Percentiles rank a stretch among this genome's conserved stretches.
Conservation (phyloP, 2,329 filamentous ascomycete species). For the Coniella vitis region DNA sequence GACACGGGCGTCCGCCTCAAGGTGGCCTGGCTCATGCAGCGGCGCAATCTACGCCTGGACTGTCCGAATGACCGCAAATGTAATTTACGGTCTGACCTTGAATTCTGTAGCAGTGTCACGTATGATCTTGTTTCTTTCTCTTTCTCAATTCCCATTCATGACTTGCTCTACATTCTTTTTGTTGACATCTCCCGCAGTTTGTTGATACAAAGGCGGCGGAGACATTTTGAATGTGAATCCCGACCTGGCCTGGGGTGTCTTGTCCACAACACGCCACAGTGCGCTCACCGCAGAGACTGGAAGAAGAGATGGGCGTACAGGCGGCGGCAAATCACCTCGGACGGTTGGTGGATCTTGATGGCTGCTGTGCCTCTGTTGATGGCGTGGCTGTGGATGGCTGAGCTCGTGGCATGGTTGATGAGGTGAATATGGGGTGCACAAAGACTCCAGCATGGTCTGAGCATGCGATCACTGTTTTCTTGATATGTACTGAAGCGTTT, state of each 20-base stretch:
- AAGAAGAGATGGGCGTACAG: constrained; percentile 41
- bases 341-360: constrained; percentile 43
- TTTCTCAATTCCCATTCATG: not conserved
- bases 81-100: constrained; percentile 51
- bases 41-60: constrained; percentile 55
- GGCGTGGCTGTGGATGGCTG: constrained; percentile 31
- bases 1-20: constrained; percentile 60
- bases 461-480: no score
- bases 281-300: constrained; percentile 35
- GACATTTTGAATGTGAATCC: constrained; percentile 56
- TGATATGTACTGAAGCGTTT: no score
- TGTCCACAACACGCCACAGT: constrained; percentile 43
- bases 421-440: not conserved
- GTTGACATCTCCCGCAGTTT: no score
- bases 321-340: constrained; percentile 37
- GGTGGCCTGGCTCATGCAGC: constrained; percentile 61
- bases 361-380: constrained; percentile 33
- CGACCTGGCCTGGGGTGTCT: constrained; percentile 50
- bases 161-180: not conserved
- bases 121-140: constrained; percentile 26
- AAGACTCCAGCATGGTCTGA: no score
- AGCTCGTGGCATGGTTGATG: constrained; percentile 14
- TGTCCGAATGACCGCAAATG: constrained; percentile 54
- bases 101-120: constrained; percentile 55
- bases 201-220: constrained; percentile 51